Evolutionary conservation across 2,329 filamentous ascomycete genomes (phyloP), one percentile per base, ranked within the genome.

Genomic region (Venturia asperata): DNA sequence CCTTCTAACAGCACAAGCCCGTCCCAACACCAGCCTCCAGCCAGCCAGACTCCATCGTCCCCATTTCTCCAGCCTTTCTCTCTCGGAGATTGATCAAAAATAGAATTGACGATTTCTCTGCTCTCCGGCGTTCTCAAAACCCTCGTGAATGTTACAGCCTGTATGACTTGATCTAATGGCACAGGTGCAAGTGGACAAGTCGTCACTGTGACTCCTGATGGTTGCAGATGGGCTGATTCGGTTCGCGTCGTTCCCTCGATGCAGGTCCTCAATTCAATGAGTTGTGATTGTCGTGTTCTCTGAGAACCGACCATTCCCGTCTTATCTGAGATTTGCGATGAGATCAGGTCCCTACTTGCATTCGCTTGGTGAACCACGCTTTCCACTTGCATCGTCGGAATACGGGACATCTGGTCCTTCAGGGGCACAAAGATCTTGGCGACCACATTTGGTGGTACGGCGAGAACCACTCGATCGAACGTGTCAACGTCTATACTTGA

Each of bases 21-120:
- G 71, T 87, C 84, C 84, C 84, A 86, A 68, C 83, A 87, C 85
- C 84, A 87, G 0, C 82, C 82, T 6, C 84, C 84, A 0, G 79
- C 77, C 15, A 86, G 69, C 78, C 80, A 86, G 0, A 87, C 79
- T 49, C 79, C 77, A 9, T 78, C 77, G 62, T 83, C 75, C 0
- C 83, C 83, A 66, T 83, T 86, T 9, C 72, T 76, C 83, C 83
- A 86, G 13, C 37, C 39, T 43, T 43, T 41, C 24, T 34, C 64
- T 49, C 68, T 64, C 11, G 24, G 24, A 17, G 6, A 19, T 13
- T 34, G 27, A 62, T 64, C 70, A 67, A 84, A 80, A 13, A 85
- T 77, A 30, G 71, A 71, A 66, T 80, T 80, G 3, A 85, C 76
- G 10, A 82, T 71, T 1, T 71, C 72, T 64, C 79, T 77, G 68